These are phyloP conservation scores for Aspergillus hancockii DNA, from an alignment of 495 filamentous ascomycete genomes.

Conservation along the genomic window DNA sequence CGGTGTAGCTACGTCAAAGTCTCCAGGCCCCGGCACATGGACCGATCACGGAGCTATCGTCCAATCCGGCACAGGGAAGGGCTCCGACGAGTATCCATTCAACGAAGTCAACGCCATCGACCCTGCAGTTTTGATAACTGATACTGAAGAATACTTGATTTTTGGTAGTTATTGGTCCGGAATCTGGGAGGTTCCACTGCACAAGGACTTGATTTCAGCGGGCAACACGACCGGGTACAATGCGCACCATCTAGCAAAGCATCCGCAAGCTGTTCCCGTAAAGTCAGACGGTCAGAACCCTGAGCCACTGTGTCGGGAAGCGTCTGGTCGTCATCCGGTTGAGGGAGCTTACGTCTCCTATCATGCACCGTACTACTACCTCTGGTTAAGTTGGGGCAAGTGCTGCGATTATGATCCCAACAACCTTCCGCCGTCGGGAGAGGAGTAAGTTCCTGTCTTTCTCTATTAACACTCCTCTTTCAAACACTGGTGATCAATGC, in stretches of 20 bases:
- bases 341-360: conserved; percentile 58
- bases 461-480: background rate
- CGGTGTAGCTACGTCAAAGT: conserved; percentile 65
- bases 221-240: conserved; percentile 28
- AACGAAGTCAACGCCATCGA: conserved; percentile 74
- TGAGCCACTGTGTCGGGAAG: conserved; percentile 36
- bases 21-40: conserved; percentile 64
- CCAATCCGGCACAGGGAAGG: conserved; percentile 38
- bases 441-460: conserved; percentile 53
- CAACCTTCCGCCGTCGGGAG: conserved; percentile 51
- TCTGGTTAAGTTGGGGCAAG: conserved; percentile 69
- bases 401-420: conserved; percentile 62
- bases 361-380: conserved; percentile 61
- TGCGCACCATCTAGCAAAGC: conserved; percentile 35
- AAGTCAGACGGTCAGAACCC: conserved; percentile 25
- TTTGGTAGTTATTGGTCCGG: conserved; percentile 77
- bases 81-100: conserved; percentile 50
- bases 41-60: conserved; percentile 47
- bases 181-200: conserved; percentile 64
- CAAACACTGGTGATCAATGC: background rate
- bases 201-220: conserved; percentile 36
- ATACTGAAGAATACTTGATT: conserved; percentile 53
- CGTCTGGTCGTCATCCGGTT: conserved; percentile 37
- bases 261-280: conserved; percentile 24
- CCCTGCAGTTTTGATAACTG: conserved; percentile 53